These are phyloP conservation scores for Asterochloris erici DNA, from an alignment of 139 green algal species.

Conservation along the genomic window DNA sequence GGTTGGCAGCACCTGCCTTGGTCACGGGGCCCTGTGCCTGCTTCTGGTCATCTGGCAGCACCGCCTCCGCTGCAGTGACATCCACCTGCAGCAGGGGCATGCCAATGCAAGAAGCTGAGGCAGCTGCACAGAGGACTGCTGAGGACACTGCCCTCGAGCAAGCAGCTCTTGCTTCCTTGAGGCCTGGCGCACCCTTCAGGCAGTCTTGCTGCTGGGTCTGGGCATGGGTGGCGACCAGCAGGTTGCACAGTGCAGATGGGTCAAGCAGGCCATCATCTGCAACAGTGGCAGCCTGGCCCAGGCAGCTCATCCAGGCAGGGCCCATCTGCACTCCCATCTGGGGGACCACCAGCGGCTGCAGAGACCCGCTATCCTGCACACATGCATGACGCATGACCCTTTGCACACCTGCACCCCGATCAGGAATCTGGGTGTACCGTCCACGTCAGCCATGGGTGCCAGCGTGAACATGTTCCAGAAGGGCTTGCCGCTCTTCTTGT, in stretches of 20 bases:
- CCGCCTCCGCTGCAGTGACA: constrained; percentile 51
- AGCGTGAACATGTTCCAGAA: constrained; percentile 99
- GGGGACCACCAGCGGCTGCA: neutral
- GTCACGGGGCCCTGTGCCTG: constrained; percentile 3
- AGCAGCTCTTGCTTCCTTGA: too few relatives aligned
- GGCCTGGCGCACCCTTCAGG: too few relatives aligned
- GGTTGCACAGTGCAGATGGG: too few relatives aligned
- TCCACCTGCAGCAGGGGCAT: constrained; percentile 47
- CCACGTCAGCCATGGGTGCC: constrained; percentile 83
- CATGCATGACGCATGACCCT: neutral
- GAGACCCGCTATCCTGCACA: neutral
- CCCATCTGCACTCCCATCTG: neutral
- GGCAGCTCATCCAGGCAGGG: too few relatives aligned
- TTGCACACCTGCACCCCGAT: constrained; percentile 80
- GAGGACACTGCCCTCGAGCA: too few relatives aligned
- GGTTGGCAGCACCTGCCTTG: neutral
- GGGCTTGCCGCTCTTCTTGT: constrained; percentile 74
- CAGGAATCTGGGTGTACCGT: constrained; percentile 82
- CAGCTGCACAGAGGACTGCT: too few relatives aligned
- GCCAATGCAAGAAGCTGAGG: too few relatives aligned
- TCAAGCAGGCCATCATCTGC: too few relatives aligned
- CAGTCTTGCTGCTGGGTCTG: too few relatives aligned
- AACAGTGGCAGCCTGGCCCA: too few relatives aligned
- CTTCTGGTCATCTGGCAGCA: constrained; percentile 37
- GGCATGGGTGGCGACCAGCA: too few relatives aligned